Evolutionary conservation across 2,329 filamentous ascomycete genomes (phyloP).

Genomic region (Colletotrichum truncatum): DNA sequence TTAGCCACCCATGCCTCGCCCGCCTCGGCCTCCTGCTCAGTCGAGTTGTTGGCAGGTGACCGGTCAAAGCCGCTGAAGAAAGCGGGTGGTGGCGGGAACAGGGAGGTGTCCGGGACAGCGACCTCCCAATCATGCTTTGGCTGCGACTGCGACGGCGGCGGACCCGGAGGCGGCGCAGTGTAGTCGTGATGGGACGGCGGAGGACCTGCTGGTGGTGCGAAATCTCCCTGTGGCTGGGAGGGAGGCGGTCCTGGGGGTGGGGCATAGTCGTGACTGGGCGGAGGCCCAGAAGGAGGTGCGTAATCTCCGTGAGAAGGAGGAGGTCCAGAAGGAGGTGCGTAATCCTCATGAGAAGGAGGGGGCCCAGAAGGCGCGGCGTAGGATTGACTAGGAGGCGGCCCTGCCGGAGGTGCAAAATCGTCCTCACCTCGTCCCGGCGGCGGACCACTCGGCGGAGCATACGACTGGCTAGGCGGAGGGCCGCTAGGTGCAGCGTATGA

Average conservation of each 20-base stretch:
- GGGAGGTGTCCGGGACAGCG: slow-evolving; percentile 76
- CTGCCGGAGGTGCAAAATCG: slow-evolving; percentile 37
- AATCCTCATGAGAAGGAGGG: slow-evolving; percentile 32
- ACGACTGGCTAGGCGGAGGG: slow-evolving; percentile 22
- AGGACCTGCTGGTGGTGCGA: slow-evolving; percentile 40
- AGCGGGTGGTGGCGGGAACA: slow-evolving; percentile 77
- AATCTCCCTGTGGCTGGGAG: slow-evolving; percentile 30
- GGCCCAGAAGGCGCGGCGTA: slow-evolving; percentile 34
- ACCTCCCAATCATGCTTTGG: slow-evolving; percentile 74
- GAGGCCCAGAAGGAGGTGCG: slow-evolving; percentile 40
- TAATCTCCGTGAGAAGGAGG: slow-evolving; percentile 40
- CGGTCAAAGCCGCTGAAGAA: slow-evolving; percentile 70
- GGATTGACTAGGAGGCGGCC: slow-evolving; percentile 32
- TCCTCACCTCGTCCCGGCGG: background rate
- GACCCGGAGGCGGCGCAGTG: slow-evolving; percentile 48
- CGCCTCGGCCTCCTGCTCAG: slow-evolving; percentile 68
- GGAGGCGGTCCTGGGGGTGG: slow-evolving; percentile 48
- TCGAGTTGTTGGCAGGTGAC: slow-evolving; percentile 76
- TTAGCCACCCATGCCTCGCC: slow-evolving; percentile 72
- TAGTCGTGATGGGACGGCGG: slow-evolving; percentile 38
- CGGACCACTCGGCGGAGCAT: slow-evolving; percentile 32
- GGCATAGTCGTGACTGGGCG: slow-evolving; percentile 38
- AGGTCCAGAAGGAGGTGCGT: slow-evolving; percentile 44
- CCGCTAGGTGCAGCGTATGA: slow-evolving; percentile 9
- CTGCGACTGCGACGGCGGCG: slow-evolving; percentile 34